A percentile compares a stretch with the other conserved stretches of the same genome.
These are phyloP conservation scores for Otatea glauca DNA, from an alignment of 176 grass and related monocot genomes.

Conservation along the genomic window DNA sequence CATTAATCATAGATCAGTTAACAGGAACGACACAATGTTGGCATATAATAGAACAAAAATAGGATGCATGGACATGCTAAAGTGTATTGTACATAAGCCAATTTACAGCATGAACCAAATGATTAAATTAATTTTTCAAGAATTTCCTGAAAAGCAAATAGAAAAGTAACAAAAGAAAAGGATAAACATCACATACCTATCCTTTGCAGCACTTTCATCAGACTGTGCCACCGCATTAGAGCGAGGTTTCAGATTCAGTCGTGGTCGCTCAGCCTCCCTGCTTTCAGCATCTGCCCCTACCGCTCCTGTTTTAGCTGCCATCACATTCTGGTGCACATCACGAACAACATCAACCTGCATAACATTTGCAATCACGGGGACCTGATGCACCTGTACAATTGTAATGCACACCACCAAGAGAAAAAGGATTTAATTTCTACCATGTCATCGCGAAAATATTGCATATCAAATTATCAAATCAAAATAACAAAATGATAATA, in stretches of 20 bases:
- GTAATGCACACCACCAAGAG: conserved; percentile 25
- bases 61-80: background rate
- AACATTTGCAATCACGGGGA: conserved; percentile 23
- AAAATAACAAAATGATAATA: conserved; percentile 14
- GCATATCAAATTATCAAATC: background rate
- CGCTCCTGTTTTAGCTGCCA: conserved; percentile 46
- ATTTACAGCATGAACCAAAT: conserved; percentile 17
- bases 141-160: background rate
- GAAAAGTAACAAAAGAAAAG: conserved; percentile 3
- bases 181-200: conserved; percentile 53
- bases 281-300: conserved; percentile 51
- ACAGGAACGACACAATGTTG: background rate
- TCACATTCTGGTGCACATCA: conserved; percentile 55
- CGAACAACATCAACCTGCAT: conserved; percentile 51
- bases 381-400: conserved; percentile 50
- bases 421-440: conserved; percentile 18
- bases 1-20: conserved; percentile 5
- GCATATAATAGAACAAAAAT: background rate
- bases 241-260: conserved; percentile 83
- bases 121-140: conserved; percentile 17
- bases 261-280: conserved; percentile 57
- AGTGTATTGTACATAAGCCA: background rate
- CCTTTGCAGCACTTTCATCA: conserved; percentile 63
- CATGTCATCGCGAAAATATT: background rate
- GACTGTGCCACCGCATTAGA: conserved; percentile 54